Percentiles rank a stretch among this genome's conserved stretches.
Conservation (phyloP, 306 rosid genomes). For the Senna siamea region DNA sequence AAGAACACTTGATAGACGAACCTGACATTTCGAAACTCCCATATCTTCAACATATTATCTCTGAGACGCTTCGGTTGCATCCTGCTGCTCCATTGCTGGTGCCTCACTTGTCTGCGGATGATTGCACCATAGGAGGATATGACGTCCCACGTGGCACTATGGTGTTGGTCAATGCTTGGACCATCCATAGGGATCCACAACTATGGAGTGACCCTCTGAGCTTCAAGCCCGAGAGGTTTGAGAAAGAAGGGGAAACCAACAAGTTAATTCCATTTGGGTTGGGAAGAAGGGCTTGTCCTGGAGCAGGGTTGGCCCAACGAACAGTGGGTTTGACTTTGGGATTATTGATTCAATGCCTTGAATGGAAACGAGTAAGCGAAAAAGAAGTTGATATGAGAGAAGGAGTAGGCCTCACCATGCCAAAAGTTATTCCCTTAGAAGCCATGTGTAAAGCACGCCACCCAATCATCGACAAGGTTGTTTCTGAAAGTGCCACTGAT, state of each 20-base stretch:
- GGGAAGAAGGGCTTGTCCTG: slow-evolving; percentile 4
- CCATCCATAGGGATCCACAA: neutral
- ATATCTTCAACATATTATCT: neutral
- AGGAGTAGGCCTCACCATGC: neutral
- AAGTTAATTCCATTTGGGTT: slow-evolving; percentile 1
- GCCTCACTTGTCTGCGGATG: neutral
- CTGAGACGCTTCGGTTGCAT: neutral
- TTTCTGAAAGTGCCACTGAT: neutral
- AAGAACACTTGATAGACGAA: neutral
- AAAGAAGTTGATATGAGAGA: slow-evolving; percentile 7
- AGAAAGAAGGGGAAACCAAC: neutral
- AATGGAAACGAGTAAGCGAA: neutral
- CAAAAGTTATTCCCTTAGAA: neutral
- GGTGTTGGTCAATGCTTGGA: neutral
- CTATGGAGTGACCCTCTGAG: neutral
- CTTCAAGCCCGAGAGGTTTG: slow-evolving; percentile 3
- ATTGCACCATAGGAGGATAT: neutral
- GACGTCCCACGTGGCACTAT: neutral
- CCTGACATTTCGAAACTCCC: neutral
- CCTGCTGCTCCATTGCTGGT: neutral
- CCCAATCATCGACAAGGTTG: neutral
- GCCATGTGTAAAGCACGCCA: neutral
- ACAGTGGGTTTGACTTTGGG: neutral
- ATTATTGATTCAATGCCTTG: neutral
- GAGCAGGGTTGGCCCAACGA: neutral